Evolutionary conservation across 1,284 basidiomycete species (phyloP).

Genomic region (Anthracocystis panici-leucophaei): DNA sequence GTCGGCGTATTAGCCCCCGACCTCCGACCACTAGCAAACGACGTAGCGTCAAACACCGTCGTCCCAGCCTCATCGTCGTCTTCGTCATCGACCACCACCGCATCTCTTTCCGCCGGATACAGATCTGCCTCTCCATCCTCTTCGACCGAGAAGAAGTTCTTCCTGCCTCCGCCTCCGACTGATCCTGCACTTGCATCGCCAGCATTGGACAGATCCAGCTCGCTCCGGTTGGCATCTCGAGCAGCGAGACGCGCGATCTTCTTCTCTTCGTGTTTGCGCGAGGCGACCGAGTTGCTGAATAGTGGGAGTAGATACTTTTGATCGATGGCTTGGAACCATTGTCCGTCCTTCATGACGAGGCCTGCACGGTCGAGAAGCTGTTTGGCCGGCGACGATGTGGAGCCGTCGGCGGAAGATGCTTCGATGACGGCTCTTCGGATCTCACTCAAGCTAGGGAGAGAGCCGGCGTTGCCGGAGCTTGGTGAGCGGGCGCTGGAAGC

Average conservation of each 20-base stretch:
- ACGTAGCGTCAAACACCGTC: conserved; percentile 34
- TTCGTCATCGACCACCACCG: conserved; percentile 47
- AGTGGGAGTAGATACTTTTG: conserved; percentile 93
- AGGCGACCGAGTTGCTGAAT: conserved; percentile 81
- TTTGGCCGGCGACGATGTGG: conserved; percentile 44
- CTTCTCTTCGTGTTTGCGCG: conserved; percentile 69
- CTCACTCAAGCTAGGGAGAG: conserved; percentile 36
- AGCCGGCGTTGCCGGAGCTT: not conserved
- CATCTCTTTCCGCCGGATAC: conserved; percentile 46
- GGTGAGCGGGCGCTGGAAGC: conserved; percentile 20
- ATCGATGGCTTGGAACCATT: conserved; percentile 96
- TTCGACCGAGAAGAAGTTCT: conserved; percentile 42
- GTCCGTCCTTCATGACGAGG: conserved; percentile 73
- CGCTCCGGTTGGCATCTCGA: conserved; percentile 23
- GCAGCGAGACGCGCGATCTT: conserved; percentile 48
- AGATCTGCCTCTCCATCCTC: conserved; percentile 28
- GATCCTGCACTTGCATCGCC: conserved; percentile 5
- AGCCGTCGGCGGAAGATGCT: conserved; percentile 29
- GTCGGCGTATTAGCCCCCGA: conserved; percentile 44
- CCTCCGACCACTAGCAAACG: conserved; percentile 31
- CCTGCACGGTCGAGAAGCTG: conserved; percentile 64
- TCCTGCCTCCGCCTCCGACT: conserved; percentile 8
- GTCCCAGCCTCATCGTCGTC: conserved; percentile 31
- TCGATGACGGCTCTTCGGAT: conserved; percentile 43
- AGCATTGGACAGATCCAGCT: conserved; percentile 18